These are phyloP conservation scores for Nitzschia sp. DNA, from an alignment of 108 stramenopile species.

Conservation along the genomic window DNA sequence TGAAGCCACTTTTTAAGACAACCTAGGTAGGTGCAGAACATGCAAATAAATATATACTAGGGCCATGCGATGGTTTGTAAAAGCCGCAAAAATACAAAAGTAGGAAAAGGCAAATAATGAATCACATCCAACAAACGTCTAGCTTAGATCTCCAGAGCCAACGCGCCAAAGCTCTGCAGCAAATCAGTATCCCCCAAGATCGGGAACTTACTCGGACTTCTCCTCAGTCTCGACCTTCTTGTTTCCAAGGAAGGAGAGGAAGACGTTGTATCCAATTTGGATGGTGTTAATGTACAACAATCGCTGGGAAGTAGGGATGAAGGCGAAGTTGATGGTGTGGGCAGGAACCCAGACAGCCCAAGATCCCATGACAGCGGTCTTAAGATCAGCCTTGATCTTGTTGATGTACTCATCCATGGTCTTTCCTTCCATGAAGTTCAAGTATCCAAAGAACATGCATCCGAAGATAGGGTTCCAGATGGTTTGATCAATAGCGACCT, in stretches of 20 bases:
- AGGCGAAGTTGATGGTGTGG: conserved; percentile 91
- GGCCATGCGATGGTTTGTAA: no score
- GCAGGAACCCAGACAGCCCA: conserved; percentile 70
- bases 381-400: conserved; percentile 88
- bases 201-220: conserved; percentile 23
- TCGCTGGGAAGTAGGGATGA: conserved; percentile 87
- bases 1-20: conserved; percentile 64
- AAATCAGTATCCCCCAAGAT: no score
- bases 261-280: conserved; percentile 94
- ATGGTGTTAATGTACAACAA: conserved; percentile 95
- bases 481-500: conserved; percentile 91
- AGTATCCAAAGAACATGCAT: conserved; percentile 93
- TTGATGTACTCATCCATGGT: conserved; percentile 76
- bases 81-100: no score
- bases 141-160: neutral
- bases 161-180: no score
- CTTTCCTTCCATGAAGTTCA: conserved; percentile 86
- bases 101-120: neutral
- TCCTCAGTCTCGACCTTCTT: conserved; percentile 59
- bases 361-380: conserved; percentile 90
- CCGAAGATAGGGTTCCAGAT: conserved; percentile 96
- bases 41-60: neutral
- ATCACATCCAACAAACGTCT: conserved; percentile 4
- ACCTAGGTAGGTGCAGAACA: no score
- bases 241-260: conserved; percentile 92